Conservation (phyloP, 2,329 filamentous ascomycete genomes). For the Aurifilum marmelostoma region DNA sequence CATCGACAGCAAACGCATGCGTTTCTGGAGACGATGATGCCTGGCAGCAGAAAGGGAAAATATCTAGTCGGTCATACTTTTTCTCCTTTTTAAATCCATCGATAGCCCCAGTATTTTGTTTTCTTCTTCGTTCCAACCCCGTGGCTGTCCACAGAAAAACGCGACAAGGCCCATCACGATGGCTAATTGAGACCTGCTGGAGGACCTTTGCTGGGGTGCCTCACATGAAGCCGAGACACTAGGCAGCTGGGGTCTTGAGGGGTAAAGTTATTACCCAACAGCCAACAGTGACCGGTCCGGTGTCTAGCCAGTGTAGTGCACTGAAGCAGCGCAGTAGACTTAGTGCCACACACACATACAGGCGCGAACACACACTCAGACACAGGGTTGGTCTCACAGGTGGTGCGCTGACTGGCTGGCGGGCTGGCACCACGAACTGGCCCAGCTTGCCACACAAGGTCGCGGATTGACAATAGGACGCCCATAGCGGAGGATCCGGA, state of each 20-base stretch:
- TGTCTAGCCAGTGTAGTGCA: not conserved
- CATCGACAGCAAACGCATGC: conserved; percentile 2
- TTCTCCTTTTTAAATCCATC: not conserved
- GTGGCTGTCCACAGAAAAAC: not conserved
- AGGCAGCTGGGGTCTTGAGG: not conserved
- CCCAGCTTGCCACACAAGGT: conserved; percentile 3
- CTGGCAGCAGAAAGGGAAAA: not conserved
- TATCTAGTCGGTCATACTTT: not conserved
- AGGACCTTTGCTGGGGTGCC: not conserved
- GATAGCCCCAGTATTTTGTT: not conserved
- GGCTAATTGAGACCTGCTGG: too few relatives aligned
- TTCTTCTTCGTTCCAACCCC: not conserved
- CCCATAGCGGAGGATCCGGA: conserved; percentile 20
- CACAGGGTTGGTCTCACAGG: not conserved
- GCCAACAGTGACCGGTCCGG: not conserved
- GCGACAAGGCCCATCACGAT: not conserved
- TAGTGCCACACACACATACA: not conserved
- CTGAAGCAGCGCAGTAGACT: not conserved
- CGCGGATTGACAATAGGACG: conserved; percentile 4
- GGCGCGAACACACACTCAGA: not conserved
- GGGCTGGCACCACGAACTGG: not conserved
- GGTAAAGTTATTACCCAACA: not conserved
- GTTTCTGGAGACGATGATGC: not conserved
- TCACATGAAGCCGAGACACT: not conserved
- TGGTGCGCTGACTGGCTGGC: too few relatives aligned